Evolutionary conservation across 331 rosid genomes (phyloP).

Genomic region (Ulmus americana): DNA sequence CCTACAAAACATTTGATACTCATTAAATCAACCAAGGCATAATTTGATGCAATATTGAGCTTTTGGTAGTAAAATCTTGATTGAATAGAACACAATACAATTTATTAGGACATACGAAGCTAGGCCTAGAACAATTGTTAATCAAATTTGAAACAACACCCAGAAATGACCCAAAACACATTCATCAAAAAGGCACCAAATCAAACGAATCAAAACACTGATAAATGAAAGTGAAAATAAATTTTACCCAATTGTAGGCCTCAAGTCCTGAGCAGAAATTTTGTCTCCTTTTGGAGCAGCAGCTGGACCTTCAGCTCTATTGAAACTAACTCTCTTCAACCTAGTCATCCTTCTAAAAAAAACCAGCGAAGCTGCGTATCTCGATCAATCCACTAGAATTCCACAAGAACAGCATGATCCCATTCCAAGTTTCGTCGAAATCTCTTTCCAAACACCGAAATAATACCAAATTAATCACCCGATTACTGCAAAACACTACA

Average conservation of each 20-base stretch:
- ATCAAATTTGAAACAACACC: neutral
- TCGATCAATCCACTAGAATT: slow-evolving; percentile 30
- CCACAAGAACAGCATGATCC: slow-evolving; percentile 64
- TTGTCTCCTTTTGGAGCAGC: slow-evolving; percentile 33
- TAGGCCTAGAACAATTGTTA: too few species aligned
- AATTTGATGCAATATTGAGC: neutral
- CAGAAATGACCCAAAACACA: neutral
- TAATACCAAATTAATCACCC: too few species aligned
- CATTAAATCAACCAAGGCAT: neutral
- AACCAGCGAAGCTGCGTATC: slow-evolving; percentile 29
- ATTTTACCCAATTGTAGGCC: slow-evolving; percentile 60
- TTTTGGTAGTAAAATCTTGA: too few species aligned
- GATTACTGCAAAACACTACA: too few species aligned
- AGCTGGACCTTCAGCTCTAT: slow-evolving; percentile 21
- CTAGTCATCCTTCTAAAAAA: slow-evolving; percentile 44
- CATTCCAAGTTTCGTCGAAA: slow-evolving; percentile 16
- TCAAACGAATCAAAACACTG: neutral
- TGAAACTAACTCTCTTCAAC: slow-evolving; percentile 15
- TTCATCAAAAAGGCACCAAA: too few species aligned
- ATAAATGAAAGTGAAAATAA: neutral
- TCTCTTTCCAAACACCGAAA: neutral
- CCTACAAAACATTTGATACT: slow-evolving; percentile 34
- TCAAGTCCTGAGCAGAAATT: slow-evolving; percentile 39
- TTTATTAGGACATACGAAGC: too few species aligned
- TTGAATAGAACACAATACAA: too few species aligned